Conservation (phyloP, 495 filamentous ascomycete species). For the Delitschia confertaspora region DNA sequence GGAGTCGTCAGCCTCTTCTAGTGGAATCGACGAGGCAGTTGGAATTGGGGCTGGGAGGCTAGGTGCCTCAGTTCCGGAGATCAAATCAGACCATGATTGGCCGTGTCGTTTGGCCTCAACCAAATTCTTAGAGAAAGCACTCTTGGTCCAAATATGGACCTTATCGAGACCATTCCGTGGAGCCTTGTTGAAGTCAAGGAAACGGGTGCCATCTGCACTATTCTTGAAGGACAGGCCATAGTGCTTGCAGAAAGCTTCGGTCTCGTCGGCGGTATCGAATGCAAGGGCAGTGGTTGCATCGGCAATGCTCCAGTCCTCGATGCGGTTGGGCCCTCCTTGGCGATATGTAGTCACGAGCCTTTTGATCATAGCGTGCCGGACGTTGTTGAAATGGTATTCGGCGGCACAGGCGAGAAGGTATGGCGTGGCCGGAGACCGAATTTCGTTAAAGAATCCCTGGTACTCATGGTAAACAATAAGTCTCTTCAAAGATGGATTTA, state of each 20-base stretch:
- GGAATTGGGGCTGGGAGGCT: no score
- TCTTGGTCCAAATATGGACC: slow-evolving; percentile 6
- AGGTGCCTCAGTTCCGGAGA: slow-evolving; percentile 11
- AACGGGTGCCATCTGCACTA: slow-evolving; percentile 26
- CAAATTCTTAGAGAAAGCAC: slow-evolving; percentile 9
- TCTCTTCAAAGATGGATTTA: no score
- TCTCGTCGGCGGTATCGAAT: slow-evolving; percentile 67
- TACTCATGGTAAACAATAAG: no score
- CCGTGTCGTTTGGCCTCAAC: slow-evolving; percentile 22
- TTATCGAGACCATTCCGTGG: no score
- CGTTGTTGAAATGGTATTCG: slow-evolving; percentile 75
- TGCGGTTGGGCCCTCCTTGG: slow-evolving; percentile 45
- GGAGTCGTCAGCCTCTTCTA: slow-evolving; percentile 7
- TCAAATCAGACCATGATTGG: slow-evolving; percentile 11
- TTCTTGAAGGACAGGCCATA: slow-evolving; percentile 56
- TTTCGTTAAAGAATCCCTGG: slow-evolving; percentile 66
- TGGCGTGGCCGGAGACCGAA: slow-evolving; percentile 60
- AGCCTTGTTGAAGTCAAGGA: slow-evolving; percentile 35
- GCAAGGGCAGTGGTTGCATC: slow-evolving; percentile 57
- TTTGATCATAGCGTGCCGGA: slow-evolving; percentile 69
- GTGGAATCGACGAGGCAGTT: no score
- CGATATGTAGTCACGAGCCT: slow-evolving; percentile 53
- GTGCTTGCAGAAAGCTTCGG: slow-evolving; percentile 56
- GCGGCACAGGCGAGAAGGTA: slow-evolving; percentile 93
- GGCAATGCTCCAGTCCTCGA: slow-evolving; percentile 64